phyloP scores from a whole-genome alignment of 108 stramenopile genomes.

The Pseudonitzschia pungens region DNA sequence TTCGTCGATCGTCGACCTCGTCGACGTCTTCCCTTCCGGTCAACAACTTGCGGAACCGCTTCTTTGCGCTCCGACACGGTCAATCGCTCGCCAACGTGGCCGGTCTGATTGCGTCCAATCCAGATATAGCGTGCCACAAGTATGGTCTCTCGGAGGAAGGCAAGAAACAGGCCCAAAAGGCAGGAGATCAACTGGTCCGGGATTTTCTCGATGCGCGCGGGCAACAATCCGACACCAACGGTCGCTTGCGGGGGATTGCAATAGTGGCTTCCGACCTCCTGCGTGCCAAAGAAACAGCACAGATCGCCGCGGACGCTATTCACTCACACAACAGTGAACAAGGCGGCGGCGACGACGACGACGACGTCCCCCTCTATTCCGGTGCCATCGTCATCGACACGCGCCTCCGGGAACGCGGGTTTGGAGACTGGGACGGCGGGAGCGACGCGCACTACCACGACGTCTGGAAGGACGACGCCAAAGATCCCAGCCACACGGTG shows the following conservation, averaged over 20 bases:
- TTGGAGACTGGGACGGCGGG: conserved; percentile 72
- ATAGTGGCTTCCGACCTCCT: conserved; percentile 53
- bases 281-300: conserved; percentile 72
- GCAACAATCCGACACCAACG: no score
- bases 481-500: conserved; percentile 59
- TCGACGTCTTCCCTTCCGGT: no score
- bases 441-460: conserved; percentile 64
- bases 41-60: conserved; percentile 24
- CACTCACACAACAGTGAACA: background rate
- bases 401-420: conserved; percentile 78
- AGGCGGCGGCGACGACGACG: background rate
- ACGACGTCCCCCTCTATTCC: conserved; percentile 33
- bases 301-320: conserved; percentile 42
- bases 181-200: conserved; percentile 50
- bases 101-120: conserved; percentile 74
- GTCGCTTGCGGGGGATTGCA: conserved; percentile 32
- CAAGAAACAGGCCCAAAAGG: conserved; percentile 60
- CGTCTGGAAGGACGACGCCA: conserved; percentile 79
- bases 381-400: conserved; percentile 48
- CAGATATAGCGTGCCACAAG: conserved; percentile 55
- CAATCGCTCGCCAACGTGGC: conserved; percentile 85
- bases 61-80: conserved; percentile 84
- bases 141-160: conserved; percentile 77
- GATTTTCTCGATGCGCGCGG: conserved; percentile 9
- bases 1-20: conserved; percentile 55